Evolutionary conservation across 495 filamentous ascomycete genomes (phyloP).

Genomic region (Hypoxylon intermedium): DNA sequence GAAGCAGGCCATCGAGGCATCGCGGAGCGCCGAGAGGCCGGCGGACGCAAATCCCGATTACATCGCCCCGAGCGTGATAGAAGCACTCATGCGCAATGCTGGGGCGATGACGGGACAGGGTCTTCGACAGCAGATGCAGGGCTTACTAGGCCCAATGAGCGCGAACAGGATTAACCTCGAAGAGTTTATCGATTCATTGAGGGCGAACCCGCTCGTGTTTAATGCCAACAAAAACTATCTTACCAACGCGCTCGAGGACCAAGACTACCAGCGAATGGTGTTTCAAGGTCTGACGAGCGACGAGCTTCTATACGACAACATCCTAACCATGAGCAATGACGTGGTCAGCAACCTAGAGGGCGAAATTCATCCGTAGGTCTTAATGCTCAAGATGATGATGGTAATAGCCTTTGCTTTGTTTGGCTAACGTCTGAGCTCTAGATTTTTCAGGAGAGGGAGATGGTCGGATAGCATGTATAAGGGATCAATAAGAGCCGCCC

Average conservation of each 20-base stretch:
- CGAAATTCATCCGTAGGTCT: conserved; percentile 35
- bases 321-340: conserved; percentile 28
- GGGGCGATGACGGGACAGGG: conserved; percentile 2
- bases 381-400: not conserved
- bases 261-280: conserved; percentile 42
- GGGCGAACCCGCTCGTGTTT: not conserved
- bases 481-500: not conserved
- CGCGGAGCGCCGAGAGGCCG: not conserved
- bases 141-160: too few species aligned
- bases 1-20: not conserved
- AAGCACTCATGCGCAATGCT: not conserved
- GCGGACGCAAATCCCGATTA: not conserved
- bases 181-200: not conserved
- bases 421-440: conserved; percentile 1
- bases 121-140: too few species aligned
- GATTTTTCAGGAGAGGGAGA: conserved; percentile 14
- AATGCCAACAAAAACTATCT: conserved; percentile 22
- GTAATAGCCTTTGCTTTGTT: not conserved
- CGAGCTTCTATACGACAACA: conserved; percentile 34
- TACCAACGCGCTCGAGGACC: conserved; percentile 31
- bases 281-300: conserved; percentile 42
- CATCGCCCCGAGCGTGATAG: conserved; percentile 23
- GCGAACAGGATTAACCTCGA: conserved; percentile 10
- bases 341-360: conserved; percentile 27
- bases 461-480: conserved; percentile 5